A percentile compares a stretch with the other conserved stretches of the same genome.
phyloP scores from a whole-genome alignment of 192 early-diverging fungal species.

The Backusella circina region DNA sequence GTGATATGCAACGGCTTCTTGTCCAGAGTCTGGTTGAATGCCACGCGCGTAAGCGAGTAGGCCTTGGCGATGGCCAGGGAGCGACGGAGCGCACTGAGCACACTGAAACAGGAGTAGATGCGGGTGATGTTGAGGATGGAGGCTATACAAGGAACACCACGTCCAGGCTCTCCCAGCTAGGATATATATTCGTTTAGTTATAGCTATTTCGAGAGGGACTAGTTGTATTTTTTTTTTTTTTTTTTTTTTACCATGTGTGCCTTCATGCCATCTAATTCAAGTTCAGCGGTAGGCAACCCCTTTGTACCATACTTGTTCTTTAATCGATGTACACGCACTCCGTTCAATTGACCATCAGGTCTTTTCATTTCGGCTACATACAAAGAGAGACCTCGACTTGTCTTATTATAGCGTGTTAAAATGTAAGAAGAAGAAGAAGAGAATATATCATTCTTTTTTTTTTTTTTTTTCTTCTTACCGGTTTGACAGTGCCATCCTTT shows the following conservation, averaged over 20 bases:
- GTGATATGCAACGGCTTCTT: constrained; percentile 57
- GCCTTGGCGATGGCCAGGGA: constrained; percentile 49
- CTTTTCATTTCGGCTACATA: constrained; percentile 54
- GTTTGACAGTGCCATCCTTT: constrained; percentile 21
- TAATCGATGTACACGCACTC: constrained; percentile 58
- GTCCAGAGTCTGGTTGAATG: constrained; percentile 41
- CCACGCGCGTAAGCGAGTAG: constrained; percentile 50
- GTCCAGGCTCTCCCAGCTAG: constrained; percentile 41
- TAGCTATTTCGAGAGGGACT: no score
- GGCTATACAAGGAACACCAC: constrained; percentile 60
- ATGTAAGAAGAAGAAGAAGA: background rate
- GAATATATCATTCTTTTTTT: background rate
- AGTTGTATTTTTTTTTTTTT: no score
- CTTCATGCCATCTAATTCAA: constrained; percentile 55
- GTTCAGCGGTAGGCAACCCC: constrained; percentile 69
- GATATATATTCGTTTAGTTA: no score
- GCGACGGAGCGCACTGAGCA: constrained; percentile 38
- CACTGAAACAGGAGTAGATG: constrained; percentile 50
- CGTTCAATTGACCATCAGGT: constrained; percentile 50
- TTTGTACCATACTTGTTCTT: constrained; percentile 72
- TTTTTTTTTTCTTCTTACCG: no score
- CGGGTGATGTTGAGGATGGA: constrained; percentile 70
- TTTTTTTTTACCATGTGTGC: constrained; percentile 26
- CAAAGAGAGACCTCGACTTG: constrained; percentile 55
- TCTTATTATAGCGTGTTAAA: constrained; percentile 12